Evolutionary conservation across 192 early-diverging fungal species (phyloP), one percentile per base, ranked within the genome.

Genomic region (Tieghemiomyces parasiticus): DNA sequence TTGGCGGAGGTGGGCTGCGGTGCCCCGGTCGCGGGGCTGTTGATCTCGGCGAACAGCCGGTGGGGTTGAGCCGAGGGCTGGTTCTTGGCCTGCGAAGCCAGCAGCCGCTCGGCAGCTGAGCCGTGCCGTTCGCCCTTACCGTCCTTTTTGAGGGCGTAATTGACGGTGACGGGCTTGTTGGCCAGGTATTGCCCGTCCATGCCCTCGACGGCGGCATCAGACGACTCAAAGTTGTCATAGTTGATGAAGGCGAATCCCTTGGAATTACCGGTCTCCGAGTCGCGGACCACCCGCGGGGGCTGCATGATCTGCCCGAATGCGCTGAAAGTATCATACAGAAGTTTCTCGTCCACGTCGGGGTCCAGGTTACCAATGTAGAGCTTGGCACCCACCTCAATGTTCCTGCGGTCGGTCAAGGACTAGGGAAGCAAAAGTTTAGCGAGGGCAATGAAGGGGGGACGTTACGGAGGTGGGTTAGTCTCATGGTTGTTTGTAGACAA

Each of bases 181-280:
- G 88, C 90, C 69, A 99, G 67, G 69, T 87, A 96, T 71, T 97
- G 94, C 9, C 91, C 89, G 67, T 99, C 88, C 96, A 99, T 93
- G 2, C 92, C 90, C 71, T 94, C 91, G 46, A 99, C 87, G 0
- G 96, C 96, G n/a, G 85, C 83, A 77, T 99, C 96, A 0, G 94
- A 81, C 8, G 90, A 81, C 58, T 97, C 92, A 75, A 97, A 99
- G 67, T 87, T 90, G 61, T 92, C 87, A 68, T 83, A 95, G 29
- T 75, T 76, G 35, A 95, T 83, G 67, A 97, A 99, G 6, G 90
- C 94, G 77, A 89, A 96, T 0, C 94, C 94, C 65, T 89, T 89
- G 14, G 88, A 88, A 35, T 77, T 74, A n/a, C 89, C 88, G 4
- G 87, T 84, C 52, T 87, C 86, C 30, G 83, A 67, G 68, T 95